A percentile compares a stretch with the other conserved stretches of the same genome.
Evolutionary conservation across 176 grass and related monocot genomes (phyloP).

Genomic region (Pontederia crassipes): DNA sequence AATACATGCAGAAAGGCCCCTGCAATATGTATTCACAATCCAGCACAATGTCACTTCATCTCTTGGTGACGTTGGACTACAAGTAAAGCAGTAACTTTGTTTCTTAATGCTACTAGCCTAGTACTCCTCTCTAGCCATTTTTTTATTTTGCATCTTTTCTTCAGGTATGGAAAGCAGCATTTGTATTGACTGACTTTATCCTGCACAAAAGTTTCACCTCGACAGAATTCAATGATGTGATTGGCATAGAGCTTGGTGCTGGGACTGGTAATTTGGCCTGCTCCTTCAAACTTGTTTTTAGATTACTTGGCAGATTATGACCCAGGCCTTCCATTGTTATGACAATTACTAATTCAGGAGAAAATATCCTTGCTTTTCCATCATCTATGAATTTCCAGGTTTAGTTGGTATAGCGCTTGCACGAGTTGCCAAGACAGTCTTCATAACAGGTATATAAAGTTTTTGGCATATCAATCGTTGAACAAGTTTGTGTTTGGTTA

Average conservation of each 20-base stretch:
- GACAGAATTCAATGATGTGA: constrained; percentile 44
- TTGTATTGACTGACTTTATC: constrained; percentile 56
- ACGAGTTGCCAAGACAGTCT: constrained; percentile 39
- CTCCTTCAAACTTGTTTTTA: not conserved
- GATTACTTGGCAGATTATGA: not conserved
- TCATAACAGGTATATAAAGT: constrained; percentile 53
- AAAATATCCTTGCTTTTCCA: constrained; percentile 1
- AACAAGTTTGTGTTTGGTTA: too few relatives aligned
- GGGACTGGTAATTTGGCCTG: constrained; percentile 46
- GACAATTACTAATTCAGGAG: not conserved
- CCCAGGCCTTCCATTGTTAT: not conserved
- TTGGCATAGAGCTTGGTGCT: constrained; percentile 67
- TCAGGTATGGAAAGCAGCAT: constrained; percentile 76
- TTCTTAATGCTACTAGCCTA: not conserved
- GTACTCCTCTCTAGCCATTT: not conserved
- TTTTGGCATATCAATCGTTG: too few relatives aligned
- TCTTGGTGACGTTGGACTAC: constrained; percentile 53
- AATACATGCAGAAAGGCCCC: constrained; percentile 31
- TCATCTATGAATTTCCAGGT: constrained; percentile 23
- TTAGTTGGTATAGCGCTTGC: constrained; percentile 54
- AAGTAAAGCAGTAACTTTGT: constrained; percentile 19
- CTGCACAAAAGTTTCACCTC: constrained; percentile 57
- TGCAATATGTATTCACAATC: constrained; percentile 37
- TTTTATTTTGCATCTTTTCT: constrained; percentile 5
- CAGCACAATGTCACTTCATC: constrained; percentile 71